Base-by-base conservation (phyloP, 2,329 filamentous ascomycete genomes). In the Botrytis paeoniae region DNA sequence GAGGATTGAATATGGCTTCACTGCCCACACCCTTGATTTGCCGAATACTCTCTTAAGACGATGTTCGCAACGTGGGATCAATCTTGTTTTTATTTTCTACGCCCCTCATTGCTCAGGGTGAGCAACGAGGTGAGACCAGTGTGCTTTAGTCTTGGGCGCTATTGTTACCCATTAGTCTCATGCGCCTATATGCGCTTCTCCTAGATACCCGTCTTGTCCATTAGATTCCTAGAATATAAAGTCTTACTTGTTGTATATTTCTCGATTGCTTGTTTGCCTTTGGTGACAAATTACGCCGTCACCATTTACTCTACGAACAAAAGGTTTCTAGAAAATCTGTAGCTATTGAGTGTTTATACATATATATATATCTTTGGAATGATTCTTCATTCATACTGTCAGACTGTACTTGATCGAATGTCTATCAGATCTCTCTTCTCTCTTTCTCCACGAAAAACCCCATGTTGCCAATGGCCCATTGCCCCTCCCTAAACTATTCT, bases 401-500 rank as follows among this genome's bases (percentile, higher is more conserved):
- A 61, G 59, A 37, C 10, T n/a, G 35, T 0, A n/a, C 22, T 35
- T n/a, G 59, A n/a, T 39, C 35, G 9, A 39, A 37, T 18, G 25
- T 22, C 43, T 18, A 25, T 14, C 6, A 54, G 12, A 54, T n/a
- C 48, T 54, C 32, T 29, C 22, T 25, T 48, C 41, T n/a, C 25
- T 41, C 35, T 43, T 57, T 59, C 65, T 68, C 65, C 65, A 68
- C 65, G 65, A 68, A 41, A 29, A 57, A 16, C 48, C 48, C 48
- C 65, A 68, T 57, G 65, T n/a, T 57, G 48, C n/a, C 10, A 68
- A 37, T 57, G 29, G n/a, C n/a, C 35, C 48, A 37, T 57, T 68
- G n/a, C 65, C 65, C 65, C 65, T 68, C 65, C 35, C 65, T 68
- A 68, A 68, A 68, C 65, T 22, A 68, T 4, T 41, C 45, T 22